Percentiles rank a stretch among this genome's conserved stretches.
phyloP scores from a whole-genome alignment of 2,329 filamentous ascomycete genomes.

The Microdochium paspali region DNA sequence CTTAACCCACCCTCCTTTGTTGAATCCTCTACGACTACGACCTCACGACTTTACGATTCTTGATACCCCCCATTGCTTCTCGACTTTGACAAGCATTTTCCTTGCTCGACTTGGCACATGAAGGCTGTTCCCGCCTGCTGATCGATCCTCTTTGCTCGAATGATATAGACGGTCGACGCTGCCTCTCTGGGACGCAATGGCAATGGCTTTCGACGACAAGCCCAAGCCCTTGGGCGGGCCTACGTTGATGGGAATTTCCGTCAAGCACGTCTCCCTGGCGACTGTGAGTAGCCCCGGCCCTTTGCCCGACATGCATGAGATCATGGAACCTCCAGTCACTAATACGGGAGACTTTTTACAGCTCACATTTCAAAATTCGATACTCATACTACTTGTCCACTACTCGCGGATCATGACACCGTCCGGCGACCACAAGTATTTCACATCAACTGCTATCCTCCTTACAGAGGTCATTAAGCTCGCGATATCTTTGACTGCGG shows the following conservation, averaged over 20 bases:
- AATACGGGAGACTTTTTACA: constrained; percentile 22
- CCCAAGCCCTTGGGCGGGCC: constrained; percentile 1
- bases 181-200: not conserved
- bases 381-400: constrained; percentile 77
- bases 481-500: constrained; percentile 74
- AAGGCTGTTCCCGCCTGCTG: too few relatives aligned
- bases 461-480: constrained; percentile 90
- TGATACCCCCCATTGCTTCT: not conserved
- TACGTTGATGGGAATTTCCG: not conserved
- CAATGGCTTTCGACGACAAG: not conserved
- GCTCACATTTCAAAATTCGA: constrained; percentile 75
- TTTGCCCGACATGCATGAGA: too few relatives aligned
- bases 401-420: constrained; percentile 93
- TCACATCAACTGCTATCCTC: constrained; percentile 88
- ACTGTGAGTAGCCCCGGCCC: not conserved
- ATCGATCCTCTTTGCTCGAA: too few relatives aligned
- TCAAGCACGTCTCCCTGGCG: not conserved
- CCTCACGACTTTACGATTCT: not conserved
- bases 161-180: too few relatives aligned
- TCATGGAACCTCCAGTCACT: too few relatives aligned
- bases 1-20: not conserved
- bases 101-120: too few relatives aligned
- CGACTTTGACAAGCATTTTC: not conserved
- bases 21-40: not conserved
- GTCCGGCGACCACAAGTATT: constrained; percentile 74